phyloP scores from a whole-genome alignment of 2,329 filamentous ascomycete genomes.

The Teratosphaeria nubilosa region DNA sequence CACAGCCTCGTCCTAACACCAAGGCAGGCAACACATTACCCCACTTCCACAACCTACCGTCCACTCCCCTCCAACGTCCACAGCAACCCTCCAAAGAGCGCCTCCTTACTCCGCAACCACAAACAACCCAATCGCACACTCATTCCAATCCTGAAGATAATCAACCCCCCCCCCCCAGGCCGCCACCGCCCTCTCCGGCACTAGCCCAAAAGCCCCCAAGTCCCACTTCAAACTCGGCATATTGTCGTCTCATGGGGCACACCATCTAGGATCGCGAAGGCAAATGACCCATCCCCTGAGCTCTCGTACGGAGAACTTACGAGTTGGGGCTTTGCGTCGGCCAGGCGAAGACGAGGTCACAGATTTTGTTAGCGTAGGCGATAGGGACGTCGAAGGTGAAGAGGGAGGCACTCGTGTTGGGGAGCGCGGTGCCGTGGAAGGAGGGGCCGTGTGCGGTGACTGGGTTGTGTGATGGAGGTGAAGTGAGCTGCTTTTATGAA shows the following conservation, averaged over 20 bases:
- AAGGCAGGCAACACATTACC: too few species aligned
- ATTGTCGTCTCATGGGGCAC: slow-evolving; percentile 36
- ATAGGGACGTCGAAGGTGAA: slow-evolving; percentile 60
- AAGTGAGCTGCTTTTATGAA: slow-evolving; percentile 22
- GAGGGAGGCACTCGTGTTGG: slow-evolving; percentile 43
- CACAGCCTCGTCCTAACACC: too few species aligned
- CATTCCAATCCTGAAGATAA: slow-evolving; percentile 58
- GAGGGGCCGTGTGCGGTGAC: slow-evolving; percentile 43
- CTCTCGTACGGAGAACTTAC: slow-evolving; percentile 49
- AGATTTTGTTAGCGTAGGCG: slow-evolving; percentile 46
- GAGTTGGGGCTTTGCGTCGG: slow-evolving; percentile 47
- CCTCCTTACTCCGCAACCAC: too few species aligned
- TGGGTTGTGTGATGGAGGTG: slow-evolving; percentile 48
- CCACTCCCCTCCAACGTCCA: too few species aligned
- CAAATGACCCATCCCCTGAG: slow-evolving; percentile 21
- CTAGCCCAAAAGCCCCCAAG: slow-evolving; percentile 35
- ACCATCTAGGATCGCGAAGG: slow-evolving; percentile 31
- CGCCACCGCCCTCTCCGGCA: slow-evolving; percentile 3
- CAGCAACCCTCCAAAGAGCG: too few species aligned
- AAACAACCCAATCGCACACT: slow-evolving; percentile 13
- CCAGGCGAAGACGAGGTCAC: slow-evolving; percentile 56
- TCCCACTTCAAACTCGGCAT: slow-evolving; percentile 39
- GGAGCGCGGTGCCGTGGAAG: slow-evolving; percentile 44
- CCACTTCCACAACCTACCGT: too few species aligned
- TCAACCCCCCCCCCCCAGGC: background rate